Evolutionary conservation across 139 green algal genomes (phyloP), one percentile per base, ranked within the genome.

Genomic region (Chlorella sp.): DNA sequence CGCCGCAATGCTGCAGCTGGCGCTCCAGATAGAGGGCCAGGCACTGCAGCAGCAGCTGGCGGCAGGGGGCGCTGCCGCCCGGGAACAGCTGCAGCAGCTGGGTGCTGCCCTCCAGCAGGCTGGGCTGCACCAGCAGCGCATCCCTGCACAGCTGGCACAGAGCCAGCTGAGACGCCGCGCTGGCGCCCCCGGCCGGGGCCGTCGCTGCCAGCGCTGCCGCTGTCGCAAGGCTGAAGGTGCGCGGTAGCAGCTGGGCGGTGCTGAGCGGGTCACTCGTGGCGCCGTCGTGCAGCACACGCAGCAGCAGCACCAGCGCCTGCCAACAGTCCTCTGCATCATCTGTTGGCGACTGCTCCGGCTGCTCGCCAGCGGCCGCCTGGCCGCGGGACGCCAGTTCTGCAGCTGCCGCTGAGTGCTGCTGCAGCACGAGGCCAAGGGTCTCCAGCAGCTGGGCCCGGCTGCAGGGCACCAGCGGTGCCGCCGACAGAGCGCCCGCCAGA

Each of bases 271-370:
- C 40, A 2, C 17, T 17, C 5, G 28, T 34, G 38, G 65, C 41
- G 28, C 56, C 32, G 48, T 88, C 76, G 5, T 48, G 62, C 24
- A 88, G 20, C 34, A 82, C 70, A 0, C 41, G 62, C 58, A 88
- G 76, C 44, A 88, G 76, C 20, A n/a, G 44, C 26, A 75, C 36
- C 43, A 88, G 72, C 24, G 34, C 38, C 76, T 83, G 46, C 74
- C 62, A 76, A 70, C 78, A 88, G 16, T 73, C 62, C 22, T 75
- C 78, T 58, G 40, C 56, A 41, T 72, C 56, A 41, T 72, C 38
- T 56, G 75, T 1, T 13, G 44, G 11, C 26, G 41, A 8, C 70
- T 76, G 70, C 40, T 38, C 34, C 38, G 11, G 41, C 41, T 36
- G 72, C 43, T 44, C 34, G 43, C 56, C 72, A 46, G 40, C 67